Evolutionary conservation across 2,329 filamentous ascomycete genomes (phyloP), one percentile per base, ranked within the genome.

Genomic region (Ceratocystis alfenasii): DNA sequence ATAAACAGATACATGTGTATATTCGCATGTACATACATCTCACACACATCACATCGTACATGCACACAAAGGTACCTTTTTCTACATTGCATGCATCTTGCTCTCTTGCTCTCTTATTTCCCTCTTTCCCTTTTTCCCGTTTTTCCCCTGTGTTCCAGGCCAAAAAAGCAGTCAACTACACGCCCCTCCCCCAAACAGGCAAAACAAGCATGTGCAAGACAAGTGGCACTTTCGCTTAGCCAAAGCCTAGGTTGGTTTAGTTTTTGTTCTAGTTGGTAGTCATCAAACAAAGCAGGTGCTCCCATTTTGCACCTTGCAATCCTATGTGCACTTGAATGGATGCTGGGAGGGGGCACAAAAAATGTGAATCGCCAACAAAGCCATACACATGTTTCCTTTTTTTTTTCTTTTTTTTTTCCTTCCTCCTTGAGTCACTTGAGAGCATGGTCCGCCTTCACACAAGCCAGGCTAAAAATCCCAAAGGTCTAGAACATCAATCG

Each of bases 171-270:
- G 28, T 22, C 50, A 57, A 10, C 3, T 7, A 22, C 15, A 22
- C 50, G 10, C 17, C 50, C 50, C 53, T 28, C 25, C 15, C 53
- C 53, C 22, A 30, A 57, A 30, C 53, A 57, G 30, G 53, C 53
- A 12, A 57, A 30, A 57, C 53, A 57, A 57, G 53, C 53, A 57
- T 57, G 53, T 57, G 25, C 53, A 15, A 57, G 53, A 57, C 53
- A 57, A 57, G 53, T 57, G 53, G 53, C 53, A 57, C 53, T 57
- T 57, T 57, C 53, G 53, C 53, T 57, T 57, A 57, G 25, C 53
- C 25, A 28, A 57, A 57, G 17, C 25, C 53, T 30, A 57, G 25
- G 15, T 7, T 36, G 25, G 15, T 22, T 22, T 22, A 50, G 46
- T 50, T 50, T 22, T 10, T 36, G 33, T 36, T 36, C 33, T 36